Evolutionary conservation across 306 rosid species (phyloP).

Genomic region (Crataegus laevigata): DNA sequence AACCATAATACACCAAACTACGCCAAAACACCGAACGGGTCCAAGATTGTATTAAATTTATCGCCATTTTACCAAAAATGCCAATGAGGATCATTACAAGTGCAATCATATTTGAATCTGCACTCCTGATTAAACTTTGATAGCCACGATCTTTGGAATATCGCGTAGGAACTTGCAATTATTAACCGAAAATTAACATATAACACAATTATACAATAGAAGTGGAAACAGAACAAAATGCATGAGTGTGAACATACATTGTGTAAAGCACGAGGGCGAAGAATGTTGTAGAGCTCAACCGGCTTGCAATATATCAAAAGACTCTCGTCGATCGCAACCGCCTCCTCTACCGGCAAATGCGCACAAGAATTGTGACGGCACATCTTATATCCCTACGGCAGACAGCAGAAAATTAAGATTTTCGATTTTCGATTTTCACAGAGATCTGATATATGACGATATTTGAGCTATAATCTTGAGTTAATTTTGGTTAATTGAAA

Average conservation of each 20-base stretch:
- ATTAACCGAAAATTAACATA: background rate
- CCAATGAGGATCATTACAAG: background rate
- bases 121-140: background rate
- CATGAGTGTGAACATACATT: constrained; percentile 37
- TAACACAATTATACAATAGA: background rate
- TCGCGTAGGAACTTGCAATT: background rate
- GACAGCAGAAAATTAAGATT: background rate
- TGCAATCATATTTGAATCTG: background rate
- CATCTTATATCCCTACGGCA: constrained; percentile 33
- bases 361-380: constrained; percentile 65
- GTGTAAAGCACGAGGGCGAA: constrained; percentile 66
- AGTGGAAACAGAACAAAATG: background rate
- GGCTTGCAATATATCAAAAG: constrained; percentile 91
- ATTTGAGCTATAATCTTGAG: background rate
- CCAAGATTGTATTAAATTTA: background rate
- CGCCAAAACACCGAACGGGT: too few relatives aligned
- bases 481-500: background rate
- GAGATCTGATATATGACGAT: background rate
- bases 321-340: constrained; percentile 69
- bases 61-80: background rate
- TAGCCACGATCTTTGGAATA: background rate
- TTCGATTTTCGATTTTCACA: background rate
- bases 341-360: constrained; percentile 59
- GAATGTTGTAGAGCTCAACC: constrained; percentile 89
- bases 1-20: background rate